Evolutionary conservation across 2,329 filamentous ascomycete species (phyloP).

Genomic region (Ceratocystis diversiconidia): DNA sequence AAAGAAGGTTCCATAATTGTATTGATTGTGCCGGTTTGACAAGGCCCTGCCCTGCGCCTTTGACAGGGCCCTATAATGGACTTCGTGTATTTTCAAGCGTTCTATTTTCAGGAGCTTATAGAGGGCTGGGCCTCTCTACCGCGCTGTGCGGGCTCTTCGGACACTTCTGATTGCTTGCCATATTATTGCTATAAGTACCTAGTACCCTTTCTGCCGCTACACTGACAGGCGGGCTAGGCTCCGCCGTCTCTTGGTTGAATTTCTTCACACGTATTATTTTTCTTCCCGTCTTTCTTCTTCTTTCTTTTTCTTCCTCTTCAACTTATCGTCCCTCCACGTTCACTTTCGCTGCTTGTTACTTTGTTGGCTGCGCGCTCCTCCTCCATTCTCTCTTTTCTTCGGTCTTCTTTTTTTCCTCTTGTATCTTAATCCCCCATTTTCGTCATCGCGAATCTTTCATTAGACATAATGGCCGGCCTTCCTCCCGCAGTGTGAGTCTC

Average conservation of each 20-base stretch:
- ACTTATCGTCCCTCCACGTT: neutral
- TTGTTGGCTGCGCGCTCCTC: neutral
- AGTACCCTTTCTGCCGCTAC: too few species aligned
- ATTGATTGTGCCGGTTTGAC: neutral
- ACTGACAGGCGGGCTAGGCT: too few species aligned
- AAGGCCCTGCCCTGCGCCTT: neutral
- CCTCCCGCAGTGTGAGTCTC: conserved; percentile 20
- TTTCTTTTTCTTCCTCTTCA: neutral
- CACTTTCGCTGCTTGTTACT: neutral
- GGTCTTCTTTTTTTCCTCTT: neutral
- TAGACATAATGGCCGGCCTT: conserved; percentile 19
- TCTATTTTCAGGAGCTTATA: neutral
- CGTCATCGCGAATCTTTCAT: neutral
- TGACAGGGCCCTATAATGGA: neutral
- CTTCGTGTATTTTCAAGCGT: too few species aligned
- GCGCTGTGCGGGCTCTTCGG: neutral
- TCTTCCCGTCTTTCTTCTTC: neutral
- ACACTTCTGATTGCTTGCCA: too few species aligned
- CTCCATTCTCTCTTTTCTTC: neutral
- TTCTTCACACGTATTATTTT: neutral
- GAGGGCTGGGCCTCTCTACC: neutral
- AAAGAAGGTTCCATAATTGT: neutral
- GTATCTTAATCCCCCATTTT: neutral
- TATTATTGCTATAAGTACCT: too few species aligned
- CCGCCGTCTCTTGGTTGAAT: neutral